Evolutionary conservation across 495 filamentous ascomycete species (phyloP).

Genomic region (Aspergillus ellipticus): DNA sequence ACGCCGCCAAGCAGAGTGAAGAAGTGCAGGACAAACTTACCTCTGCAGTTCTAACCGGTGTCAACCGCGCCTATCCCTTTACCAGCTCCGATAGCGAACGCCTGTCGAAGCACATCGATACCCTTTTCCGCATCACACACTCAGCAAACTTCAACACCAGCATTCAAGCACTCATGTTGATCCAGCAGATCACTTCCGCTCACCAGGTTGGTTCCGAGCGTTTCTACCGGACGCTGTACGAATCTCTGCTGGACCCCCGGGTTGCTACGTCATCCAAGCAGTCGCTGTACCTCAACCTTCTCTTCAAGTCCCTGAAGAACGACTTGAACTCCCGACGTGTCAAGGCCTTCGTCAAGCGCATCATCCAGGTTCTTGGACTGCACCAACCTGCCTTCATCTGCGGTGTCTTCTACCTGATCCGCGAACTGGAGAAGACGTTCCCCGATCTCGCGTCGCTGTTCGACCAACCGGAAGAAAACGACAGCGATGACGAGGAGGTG

Average conservation of each 20-base stretch:
- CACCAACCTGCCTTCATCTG: constrained; percentile 92
- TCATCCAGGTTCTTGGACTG: constrained; percentile 78
- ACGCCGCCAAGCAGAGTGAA: constrained; percentile 49
- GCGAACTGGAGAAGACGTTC: constrained; percentile 73
- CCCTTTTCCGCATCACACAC: constrained; percentile 90
- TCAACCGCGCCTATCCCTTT: constrained; percentile 94
- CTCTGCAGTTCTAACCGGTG: constrained; percentile 84
- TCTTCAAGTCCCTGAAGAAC: constrained; percentile 81
- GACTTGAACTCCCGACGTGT: constrained; percentile 84
- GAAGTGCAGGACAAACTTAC: constrained; percentile 85
- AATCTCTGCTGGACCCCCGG: constrained; percentile 86
- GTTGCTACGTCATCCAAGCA: constrained; percentile 91
- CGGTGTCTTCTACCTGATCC: constrained; percentile 80
- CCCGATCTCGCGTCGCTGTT: constrained; percentile 70
- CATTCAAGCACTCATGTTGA: constrained; percentile 91
- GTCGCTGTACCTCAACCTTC: constrained; percentile 85
- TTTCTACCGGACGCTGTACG: constrained; percentile 93
- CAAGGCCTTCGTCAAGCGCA: constrained; percentile 90
- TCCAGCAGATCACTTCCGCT: constrained; percentile 81
- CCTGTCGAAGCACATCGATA: constrained; percentile 85
- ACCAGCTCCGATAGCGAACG: constrained; percentile 71
- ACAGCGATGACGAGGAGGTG: constrained; percentile 66
- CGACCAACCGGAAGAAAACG: constrained; percentile 64
- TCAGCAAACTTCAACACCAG: constrained; percentile 99
- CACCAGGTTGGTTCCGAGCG: constrained; percentile 78